A percentile compares a stretch with the other conserved stretches of the same genome.
These are phyloP conservation scores for Casuarina cunninghamiana DNA, from an alignment of 306 rosid species.

Conservation along the genomic window DNA sequence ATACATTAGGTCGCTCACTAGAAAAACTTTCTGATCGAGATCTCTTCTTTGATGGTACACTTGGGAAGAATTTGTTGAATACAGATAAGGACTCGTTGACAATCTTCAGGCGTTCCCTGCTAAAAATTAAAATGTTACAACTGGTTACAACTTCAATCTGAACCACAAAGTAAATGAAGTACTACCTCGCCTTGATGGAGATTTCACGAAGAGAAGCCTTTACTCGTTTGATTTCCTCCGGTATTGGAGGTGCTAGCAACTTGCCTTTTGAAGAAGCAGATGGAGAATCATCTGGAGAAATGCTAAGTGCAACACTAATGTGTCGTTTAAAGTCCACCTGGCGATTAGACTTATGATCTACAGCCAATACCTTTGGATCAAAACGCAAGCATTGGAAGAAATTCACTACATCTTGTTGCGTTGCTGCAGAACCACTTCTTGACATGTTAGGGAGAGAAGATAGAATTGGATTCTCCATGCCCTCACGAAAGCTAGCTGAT, in stretches of 20 bases:
- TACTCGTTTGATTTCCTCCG: constrained; percentile 78
- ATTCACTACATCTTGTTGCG: constrained; percentile 65
- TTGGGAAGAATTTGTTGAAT: constrained; percentile 80
- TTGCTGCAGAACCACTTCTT: constrained; percentile 65
- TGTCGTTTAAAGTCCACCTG: constrained; percentile 69
- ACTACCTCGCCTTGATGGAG: constrained; percentile 82
- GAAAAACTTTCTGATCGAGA: constrained; percentile 80
- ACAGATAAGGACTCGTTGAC: constrained; percentile 75
- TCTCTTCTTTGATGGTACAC: constrained; percentile 84
- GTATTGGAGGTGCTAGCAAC: constrained; percentile 54
- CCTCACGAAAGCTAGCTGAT: constrained; percentile 87
- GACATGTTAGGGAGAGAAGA: constrained; percentile 89
- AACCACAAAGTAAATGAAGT: constrained; percentile 41
- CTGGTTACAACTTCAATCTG: constrained; percentile 27
- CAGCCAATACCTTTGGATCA: constrained; percentile 65
- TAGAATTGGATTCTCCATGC: constrained; percentile 73
- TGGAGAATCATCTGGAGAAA: constrained; percentile 85
- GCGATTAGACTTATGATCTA: constrained; percentile 75
- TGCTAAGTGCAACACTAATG: constrained; percentile 60
- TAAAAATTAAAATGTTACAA: constrained; percentile 39
- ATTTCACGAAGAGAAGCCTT: constrained; percentile 51
- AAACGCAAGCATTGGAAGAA: constrained; percentile 67
- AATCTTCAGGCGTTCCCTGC: constrained; percentile 79
- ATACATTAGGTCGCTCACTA: constrained; percentile 61
- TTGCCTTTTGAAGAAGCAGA: constrained; percentile 79